Conservation (phyloP, 352 stramenopile species). For the Phytophthora sojae region DNA sequence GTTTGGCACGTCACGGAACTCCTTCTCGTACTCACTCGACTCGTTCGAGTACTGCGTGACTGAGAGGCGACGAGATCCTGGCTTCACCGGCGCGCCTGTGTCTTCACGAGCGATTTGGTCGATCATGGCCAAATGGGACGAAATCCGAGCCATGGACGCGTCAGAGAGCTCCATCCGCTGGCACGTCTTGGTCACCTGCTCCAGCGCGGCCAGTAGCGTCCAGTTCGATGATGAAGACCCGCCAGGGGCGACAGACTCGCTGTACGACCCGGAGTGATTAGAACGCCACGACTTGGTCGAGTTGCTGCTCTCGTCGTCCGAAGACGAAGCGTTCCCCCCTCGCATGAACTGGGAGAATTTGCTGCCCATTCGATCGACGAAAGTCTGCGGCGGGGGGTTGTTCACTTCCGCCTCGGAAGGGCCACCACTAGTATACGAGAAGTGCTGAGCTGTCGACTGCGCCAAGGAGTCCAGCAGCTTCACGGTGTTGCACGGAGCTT, state of each 20-base stretch:
- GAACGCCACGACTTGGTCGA: constrained; percentile 9
- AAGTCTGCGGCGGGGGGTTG: constrained; percentile 9
- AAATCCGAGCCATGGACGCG: constrained; percentile 56
- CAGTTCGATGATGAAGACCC: constrained; percentile 32
- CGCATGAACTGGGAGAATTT: constrained; percentile 22
- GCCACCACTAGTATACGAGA: constrained; percentile 3
- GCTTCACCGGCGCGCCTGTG: constrained; percentile 30
- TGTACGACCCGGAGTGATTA: neutral
- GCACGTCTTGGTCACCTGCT: constrained; percentile 57
- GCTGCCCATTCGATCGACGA: constrained; percentile 21
- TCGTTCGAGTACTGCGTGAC: constrained; percentile 24
- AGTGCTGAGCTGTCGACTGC: constrained; percentile 7
- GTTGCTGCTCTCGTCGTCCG: constrained; percentile 4
- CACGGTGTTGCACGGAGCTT: constrained; percentile 36
- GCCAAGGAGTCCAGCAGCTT: constrained; percentile 47
- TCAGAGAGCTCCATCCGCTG: constrained; percentile 59
- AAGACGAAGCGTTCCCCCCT: neutral
- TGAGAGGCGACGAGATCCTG: constrained; percentile 46
- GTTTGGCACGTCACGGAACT: neutral
- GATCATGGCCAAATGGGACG: constrained; percentile 58
- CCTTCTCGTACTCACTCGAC: constrained; percentile 13
- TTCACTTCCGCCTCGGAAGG: neutral
- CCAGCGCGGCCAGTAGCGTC: constrained; percentile 42
- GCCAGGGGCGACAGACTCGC: neutral
- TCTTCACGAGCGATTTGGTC: constrained; percentile 70